Percentiles rank a stretch among this genome's conserved stretches.
These are phyloP conservation scores for Chlamydomonas reinhardtii DNA, from an alignment of 163 green algal genomes.

Conservation along the genomic window DNA sequence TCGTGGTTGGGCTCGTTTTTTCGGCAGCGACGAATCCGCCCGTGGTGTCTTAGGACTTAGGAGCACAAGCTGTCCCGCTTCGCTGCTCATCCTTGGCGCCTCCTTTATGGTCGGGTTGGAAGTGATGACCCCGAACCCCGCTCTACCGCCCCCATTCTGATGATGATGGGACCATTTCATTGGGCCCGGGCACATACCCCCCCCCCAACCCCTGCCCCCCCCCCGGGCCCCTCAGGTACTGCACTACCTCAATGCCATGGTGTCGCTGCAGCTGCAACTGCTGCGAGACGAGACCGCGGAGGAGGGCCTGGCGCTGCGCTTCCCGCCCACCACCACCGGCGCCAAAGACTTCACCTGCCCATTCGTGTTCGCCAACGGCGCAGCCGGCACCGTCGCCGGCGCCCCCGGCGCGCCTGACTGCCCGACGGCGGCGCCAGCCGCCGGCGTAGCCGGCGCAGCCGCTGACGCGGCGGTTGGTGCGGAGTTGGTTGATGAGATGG, in stretches of 20 bases:
- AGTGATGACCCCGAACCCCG: no score
- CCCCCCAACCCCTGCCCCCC: no score
- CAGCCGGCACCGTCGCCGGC: not conserved
- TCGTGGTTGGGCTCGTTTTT: no score
- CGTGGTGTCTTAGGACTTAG: no score
- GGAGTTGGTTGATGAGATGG: not conserved
- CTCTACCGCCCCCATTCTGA: no score
- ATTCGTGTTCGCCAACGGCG: slow-evolving; percentile 4
- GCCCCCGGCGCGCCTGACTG: not conserved
- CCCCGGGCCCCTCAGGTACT: slow-evolving; percentile 55
- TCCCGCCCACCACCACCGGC: slow-evolving; percentile 3
- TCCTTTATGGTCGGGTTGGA: no score
- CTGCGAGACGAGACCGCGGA: slow-evolving; percentile 55
- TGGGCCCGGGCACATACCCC: no score
- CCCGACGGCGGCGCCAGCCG: not conserved
- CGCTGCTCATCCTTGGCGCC: no score
- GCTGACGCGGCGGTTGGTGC: not conserved
- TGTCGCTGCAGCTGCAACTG: slow-evolving; percentile 50
- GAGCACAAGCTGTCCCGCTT: no score
- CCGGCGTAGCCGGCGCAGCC: not conserved
- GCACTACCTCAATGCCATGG: slow-evolving; percentile 60
- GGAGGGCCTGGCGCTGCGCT: not conserved
- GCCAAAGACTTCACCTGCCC: slow-evolving; percentile 55
- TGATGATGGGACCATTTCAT: no score
- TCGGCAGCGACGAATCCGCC: no score